phyloP scores from a whole-genome alignment of 2,329 filamentous ascomycete genomes.

The Ceratocystis harringtonii region DNA sequence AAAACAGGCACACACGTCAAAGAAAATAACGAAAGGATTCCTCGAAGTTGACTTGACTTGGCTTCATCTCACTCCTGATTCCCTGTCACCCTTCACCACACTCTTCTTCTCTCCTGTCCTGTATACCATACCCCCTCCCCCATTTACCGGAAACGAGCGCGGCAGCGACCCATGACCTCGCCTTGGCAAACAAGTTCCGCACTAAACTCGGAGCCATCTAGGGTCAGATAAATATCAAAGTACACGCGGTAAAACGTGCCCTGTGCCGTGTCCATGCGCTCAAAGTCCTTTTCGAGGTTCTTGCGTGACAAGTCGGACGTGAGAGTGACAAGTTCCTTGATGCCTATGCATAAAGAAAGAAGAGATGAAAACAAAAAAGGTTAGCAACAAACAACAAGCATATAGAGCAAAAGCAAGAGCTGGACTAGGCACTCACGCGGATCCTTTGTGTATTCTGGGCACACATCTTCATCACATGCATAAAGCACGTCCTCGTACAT shows the following conservation, averaged over 20 bases:
- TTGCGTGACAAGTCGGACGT: slow-evolving; percentile 94
- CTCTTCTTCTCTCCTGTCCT: neutral
- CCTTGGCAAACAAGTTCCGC: slow-evolving; percentile 98
- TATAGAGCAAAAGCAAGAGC: too few species aligned
- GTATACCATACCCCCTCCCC: neutral
- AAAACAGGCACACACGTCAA: too few species aligned
- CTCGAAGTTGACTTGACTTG: too few species aligned
- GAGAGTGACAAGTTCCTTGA: slow-evolving; percentile 96
- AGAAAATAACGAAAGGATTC: too few species aligned
- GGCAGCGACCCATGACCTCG: slow-evolving; percentile 95
- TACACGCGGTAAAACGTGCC: slow-evolving; percentile 84
- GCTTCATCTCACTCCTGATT: too few species aligned
- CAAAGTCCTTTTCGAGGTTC: slow-evolving; percentile 98
- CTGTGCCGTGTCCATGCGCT: slow-evolving; percentile 97
- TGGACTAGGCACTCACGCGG: slow-evolving; percentile 56
- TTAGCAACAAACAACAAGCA: neutral
- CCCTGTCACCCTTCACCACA: neutral
- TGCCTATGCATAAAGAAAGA: slow-evolving; percentile 42
- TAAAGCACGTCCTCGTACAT: slow-evolving; percentile 99
- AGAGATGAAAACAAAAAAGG: neutral
- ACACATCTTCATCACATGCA: slow-evolving; percentile 94
- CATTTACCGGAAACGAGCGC: slow-evolving; percentile 62
- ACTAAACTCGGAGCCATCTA: slow-evolving; percentile 95
- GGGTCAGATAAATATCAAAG: slow-evolving; percentile 73
- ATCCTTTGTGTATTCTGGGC: slow-evolving; percentile 97